Evolutionary conservation across 1,284 basidiomycete genomes (phyloP), one percentile per base, ranked within the genome.

Genomic region (Coniferiporia weirii): DNA sequence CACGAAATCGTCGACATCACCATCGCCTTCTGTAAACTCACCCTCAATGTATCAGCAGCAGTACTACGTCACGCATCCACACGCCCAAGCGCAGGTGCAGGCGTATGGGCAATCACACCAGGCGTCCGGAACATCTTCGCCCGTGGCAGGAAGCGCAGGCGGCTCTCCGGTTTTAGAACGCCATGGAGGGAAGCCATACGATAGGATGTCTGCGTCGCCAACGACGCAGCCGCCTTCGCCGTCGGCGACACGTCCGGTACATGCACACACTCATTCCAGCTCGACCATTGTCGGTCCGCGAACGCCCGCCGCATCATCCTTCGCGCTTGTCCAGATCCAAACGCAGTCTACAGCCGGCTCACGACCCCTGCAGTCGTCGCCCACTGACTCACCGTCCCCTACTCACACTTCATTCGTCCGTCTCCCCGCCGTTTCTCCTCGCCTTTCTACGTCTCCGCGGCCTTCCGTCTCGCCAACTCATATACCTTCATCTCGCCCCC

Each of bases 271-370:
- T 17, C 70, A 69, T 52, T 70, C 71, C 48, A 72, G 68, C 56
- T 72, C 73, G 17, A 73, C 73, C 8, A 66, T 72, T 52, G 66
- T 66, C 22, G 72, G 72, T 10, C 67, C 69, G 10, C 70, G 72
- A 1, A 70, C 71, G 9, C 69, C 72, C 5, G 69, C 71, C 34
- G 54, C 57, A 56, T 59, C 57, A 27, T 61, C 60, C 13, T 58
- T 54, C 32, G 19, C 59, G n/a, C 46, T 56, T 17, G 17, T 54
- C 8, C 57, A 59, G n/a, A 20, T 52, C 46, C 54, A 55, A 12
- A 20, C 60, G 4, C 43, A 22, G 43, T 46, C 51, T 17, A n/a
- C 48, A 27, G 27, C 27, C n/a, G 49, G 45, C 36, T 40, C 43
- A 32, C 34, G 22, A 17, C 54, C 52, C 6, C 56, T 50, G 51